Evolutionary conservation across 805 yeast genomes (phyloP), one percentile per base, ranked within the genome.

Genomic region (Pachysolen tannophilus): DNA sequence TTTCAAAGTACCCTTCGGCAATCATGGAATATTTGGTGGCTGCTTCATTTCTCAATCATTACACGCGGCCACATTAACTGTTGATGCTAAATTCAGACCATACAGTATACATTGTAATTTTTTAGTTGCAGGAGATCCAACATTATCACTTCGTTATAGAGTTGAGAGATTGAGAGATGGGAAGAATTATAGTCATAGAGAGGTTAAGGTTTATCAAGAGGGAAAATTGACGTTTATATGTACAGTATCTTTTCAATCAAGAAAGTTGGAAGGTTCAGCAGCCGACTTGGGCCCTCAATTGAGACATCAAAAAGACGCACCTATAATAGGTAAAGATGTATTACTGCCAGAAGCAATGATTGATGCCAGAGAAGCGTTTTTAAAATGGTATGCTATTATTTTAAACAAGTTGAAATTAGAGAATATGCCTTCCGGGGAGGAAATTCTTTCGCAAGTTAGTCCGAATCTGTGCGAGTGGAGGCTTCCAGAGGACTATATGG

Each of bases 61-160:
- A 3, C 52, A 69, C 39, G 84, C 83, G 5, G 77, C 81, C 3
- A 58, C 78, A 23, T 61, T 66, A 32, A 68, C 75, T 6, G 61
- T 74, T 5, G 64, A 67, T n/a, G 50, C 44, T 2, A 45, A 53
- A 15, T 71, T 69, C 54, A 58, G 58, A 20, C 86, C 87, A 1
- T 65, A 70, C 23, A 70, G 84, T 8, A 56, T 77, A 37, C 87
- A 80, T 48, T 66, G 78, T 13, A 76, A 72, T 50, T 81, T 81
- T 46, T 50, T 81, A 6, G 53, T 58, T 11, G 72, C 79, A 1
- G 86, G 82, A 0, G 56, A 63, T 27, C 62, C 69, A 0, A 45
- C 46, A 1, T 41, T 55, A 1, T 69, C 71, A 13, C 67, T 78
- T 44, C 56, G 56, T 7, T 82, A 78, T 51, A 58, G 65, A 24